Percentiles rank a stretch among this genome's conserved stretches.
Conservation (phyloP, 2,329 filamentous ascomycete genomes). For the Alternaria ventricosa region DNA sequence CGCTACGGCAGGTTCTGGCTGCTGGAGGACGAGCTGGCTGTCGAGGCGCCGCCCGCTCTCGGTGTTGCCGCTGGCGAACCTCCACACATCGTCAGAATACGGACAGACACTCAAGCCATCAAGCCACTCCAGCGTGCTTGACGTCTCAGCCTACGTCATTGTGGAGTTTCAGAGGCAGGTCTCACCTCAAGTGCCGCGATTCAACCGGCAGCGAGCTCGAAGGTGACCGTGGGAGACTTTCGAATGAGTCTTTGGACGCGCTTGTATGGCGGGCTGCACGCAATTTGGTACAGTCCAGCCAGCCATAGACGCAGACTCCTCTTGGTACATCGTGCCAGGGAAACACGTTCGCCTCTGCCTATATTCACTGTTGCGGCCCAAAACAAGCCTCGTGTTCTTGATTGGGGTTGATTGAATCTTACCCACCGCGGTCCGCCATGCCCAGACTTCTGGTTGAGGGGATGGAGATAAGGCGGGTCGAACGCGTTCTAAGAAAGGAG, state of each 20-base stretch:
- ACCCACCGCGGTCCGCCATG: conserved; percentile 23
- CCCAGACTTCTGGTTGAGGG: conserved; percentile 11
- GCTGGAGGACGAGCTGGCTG: background rate
- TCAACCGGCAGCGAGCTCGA: background rate
- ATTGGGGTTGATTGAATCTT: conserved; percentile 26
- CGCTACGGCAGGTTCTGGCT: background rate
- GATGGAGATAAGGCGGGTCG: conserved; percentile 7
- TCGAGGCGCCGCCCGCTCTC: background rate
- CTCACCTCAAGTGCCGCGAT: background rate
- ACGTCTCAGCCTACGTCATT: background rate
- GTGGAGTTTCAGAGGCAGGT: background rate
- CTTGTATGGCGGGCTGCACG: background rate
- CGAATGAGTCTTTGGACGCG: background rate
- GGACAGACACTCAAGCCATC: background rate
- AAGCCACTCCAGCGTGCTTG: background rate
- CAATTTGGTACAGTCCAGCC: background rate
- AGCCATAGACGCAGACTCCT: background rate
- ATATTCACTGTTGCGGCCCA: conserved; percentile 7
- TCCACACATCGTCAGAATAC: background rate
- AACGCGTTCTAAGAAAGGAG: conserved; percentile 8
- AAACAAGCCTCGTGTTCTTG: conserved; percentile 23
- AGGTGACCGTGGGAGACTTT: background rate
- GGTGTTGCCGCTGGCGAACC: background rate
- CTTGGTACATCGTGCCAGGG: background rate
- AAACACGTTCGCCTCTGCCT: conserved; percentile 11